Percentiles rank a stretch among this genome's conserved stretches.
Conservation (phyloP, 2,329 filamentous ascomycete genomes). For the Alternaria brassicicola region DNA sequence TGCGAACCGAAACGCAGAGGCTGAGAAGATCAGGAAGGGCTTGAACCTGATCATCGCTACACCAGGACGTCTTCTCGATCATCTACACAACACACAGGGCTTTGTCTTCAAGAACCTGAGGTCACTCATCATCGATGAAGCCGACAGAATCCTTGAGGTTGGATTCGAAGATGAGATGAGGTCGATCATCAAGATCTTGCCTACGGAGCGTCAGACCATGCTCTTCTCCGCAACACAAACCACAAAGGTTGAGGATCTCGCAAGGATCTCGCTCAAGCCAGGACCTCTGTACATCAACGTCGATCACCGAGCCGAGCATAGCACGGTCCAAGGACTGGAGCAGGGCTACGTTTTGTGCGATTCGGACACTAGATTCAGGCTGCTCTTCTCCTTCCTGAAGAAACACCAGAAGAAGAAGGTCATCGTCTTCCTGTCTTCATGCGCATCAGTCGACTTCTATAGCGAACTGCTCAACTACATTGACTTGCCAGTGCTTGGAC, state of each 20-base stretch:
- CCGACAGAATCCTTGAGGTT: slow-evolving; percentile 93
- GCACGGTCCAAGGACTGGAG: slow-evolving; percentile 90
- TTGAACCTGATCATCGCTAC: slow-evolving; percentile 95
- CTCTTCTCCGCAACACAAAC: slow-evolving; percentile 99
- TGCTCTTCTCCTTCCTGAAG: slow-evolving; percentile 94
- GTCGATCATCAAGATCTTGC: slow-evolving; percentile 90
- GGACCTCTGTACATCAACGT: slow-evolving; percentile 98
- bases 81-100: slow-evolving; percentile 87
- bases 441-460: slow-evolving; percentile 94
- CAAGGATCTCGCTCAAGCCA: slow-evolving; percentile 86
- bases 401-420: slow-evolving; percentile 94
- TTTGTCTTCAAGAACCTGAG: slow-evolving; percentile 94
- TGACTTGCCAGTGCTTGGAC: slow-evolving; percentile 83
- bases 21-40: slow-evolving; percentile 91
- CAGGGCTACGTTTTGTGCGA: slow-evolving; percentile 96
- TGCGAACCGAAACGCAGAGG: slow-evolving; percentile 87
- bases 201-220: slow-evolving; percentile 84
- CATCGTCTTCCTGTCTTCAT: slow-evolving; percentile 89
- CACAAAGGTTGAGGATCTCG: slow-evolving; percentile 96
- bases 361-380: slow-evolving; percentile 87
- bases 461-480: slow-evolving; percentile 96
- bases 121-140: slow-evolving; percentile 93
- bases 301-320: slow-evolving; percentile 85
- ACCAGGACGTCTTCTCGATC: slow-evolving; percentile 88
- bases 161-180: slow-evolving; percentile 99